These are phyloP conservation scores for Erysiphe pulchra DNA, from an alignment of 2,329 filamentous ascomycete genomes.

Conservation along the genomic window DNA sequence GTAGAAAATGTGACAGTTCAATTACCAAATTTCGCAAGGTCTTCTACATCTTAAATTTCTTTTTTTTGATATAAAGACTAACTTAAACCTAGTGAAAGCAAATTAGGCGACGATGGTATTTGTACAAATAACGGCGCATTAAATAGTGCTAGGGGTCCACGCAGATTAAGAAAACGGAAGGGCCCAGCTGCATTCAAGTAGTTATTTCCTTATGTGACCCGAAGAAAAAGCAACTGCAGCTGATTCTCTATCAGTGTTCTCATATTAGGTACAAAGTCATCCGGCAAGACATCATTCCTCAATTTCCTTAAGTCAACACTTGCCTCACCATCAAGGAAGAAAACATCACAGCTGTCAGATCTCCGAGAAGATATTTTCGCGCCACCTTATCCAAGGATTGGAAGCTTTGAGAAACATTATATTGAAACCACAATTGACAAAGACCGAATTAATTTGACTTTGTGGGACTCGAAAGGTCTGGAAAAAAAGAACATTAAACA, in stretches of 20 bases:
- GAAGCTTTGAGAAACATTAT: slow-evolving; percentile 68
- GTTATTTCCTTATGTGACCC: slow-evolving; percentile 7
- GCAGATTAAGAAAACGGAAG: slow-evolving; percentile 77
- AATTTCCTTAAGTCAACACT: slow-evolving; percentile 80
- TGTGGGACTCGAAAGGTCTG: slow-evolving; percentile 90
- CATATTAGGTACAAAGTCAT: slow-evolving; percentile 63
- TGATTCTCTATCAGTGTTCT: slow-evolving; percentile 39
- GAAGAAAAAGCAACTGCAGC: background rate
- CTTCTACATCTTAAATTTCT: slow-evolving; percentile 24
- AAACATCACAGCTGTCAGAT: slow-evolving; percentile 16
- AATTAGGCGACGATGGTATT: slow-evolving; percentile 87
- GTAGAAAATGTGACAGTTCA: slow-evolving; percentile 20
- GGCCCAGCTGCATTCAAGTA: slow-evolving; percentile 98
- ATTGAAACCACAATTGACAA: slow-evolving; percentile 85
- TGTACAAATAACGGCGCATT: slow-evolving; percentile 85
- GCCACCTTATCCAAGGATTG: slow-evolving; percentile 13
- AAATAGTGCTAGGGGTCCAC: slow-evolving; percentile 67
- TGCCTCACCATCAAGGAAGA: slow-evolving; percentile 59
- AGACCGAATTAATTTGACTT: slow-evolving; percentile 71
- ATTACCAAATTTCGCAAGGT: slow-evolving; percentile 12
- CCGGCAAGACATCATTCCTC: slow-evolving; percentile 90
- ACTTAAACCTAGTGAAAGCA: slow-evolving; percentile 70
- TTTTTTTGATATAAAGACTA: slow-evolving; percentile 37
- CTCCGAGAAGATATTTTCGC: slow-evolving; percentile 27
- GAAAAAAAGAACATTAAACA: slow-evolving; percentile 91